phyloP scores from a whole-genome alignment of 495 filamentous ascomycete species.

The Aspergillus kassunensis region DNA sequence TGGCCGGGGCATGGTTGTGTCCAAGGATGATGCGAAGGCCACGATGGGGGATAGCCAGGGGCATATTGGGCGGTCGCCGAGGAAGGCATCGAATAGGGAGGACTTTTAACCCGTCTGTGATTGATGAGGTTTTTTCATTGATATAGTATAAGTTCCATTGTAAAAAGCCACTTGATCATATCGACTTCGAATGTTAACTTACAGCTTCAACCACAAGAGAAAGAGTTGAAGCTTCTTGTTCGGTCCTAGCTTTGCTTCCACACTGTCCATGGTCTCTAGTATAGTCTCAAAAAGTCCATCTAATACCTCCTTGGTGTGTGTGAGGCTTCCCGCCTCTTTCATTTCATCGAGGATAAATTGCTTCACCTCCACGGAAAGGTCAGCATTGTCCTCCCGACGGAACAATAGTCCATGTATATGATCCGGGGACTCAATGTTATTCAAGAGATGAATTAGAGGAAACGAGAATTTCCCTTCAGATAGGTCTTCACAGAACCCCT shows the following conservation, averaged over 20 bases:
- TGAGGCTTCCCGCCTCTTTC: background rate
- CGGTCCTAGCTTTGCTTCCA: background rate
- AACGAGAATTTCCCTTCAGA: conserved; percentile 16
- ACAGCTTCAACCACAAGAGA: background rate
- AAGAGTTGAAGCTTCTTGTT: background rate
- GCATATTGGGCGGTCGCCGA: background rate
- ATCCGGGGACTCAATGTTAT: background rate
- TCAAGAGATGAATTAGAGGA: conserved; percentile 10
- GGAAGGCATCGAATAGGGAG: background rate
- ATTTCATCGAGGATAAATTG: background rate
- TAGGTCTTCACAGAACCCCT: conserved; percentile 17
- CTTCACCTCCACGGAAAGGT: background rate
- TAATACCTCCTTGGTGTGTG: background rate
- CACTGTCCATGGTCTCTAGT: background rate
- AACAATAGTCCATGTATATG: background rate
- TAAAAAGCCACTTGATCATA: no score
- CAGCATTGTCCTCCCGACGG: background rate
- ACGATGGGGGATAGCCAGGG: background rate
- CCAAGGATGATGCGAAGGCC: background rate
- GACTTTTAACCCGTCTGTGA: no score
- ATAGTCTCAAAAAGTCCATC: background rate
- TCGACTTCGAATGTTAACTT: no score
- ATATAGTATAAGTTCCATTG: no score
- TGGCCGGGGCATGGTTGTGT: background rate
- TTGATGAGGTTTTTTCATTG: no score